Evolutionary conservation across 331 rosid species (phyloP).

Genomic region (Malus hybrid): DNA sequence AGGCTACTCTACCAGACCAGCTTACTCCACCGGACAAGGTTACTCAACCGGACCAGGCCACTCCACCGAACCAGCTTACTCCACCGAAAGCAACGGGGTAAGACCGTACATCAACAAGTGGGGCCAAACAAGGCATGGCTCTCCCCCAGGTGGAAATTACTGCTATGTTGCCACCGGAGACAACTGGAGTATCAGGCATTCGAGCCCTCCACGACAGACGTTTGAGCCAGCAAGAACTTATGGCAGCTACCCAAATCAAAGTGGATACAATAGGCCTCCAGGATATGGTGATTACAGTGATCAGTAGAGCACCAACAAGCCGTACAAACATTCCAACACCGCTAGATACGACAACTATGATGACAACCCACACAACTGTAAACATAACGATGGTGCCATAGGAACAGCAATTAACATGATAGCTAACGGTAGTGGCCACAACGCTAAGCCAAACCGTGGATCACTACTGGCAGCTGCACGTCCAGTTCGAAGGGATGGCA

Average conservation of each 20-base stretch:
- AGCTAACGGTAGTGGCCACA: neutral
- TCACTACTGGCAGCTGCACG: neutral
- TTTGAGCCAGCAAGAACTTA: neutral
- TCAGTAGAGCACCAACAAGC: neutral
- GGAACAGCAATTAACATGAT: neutral
- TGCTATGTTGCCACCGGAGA: neutral
- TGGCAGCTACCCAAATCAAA: neutral
- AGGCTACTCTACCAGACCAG: neutral
- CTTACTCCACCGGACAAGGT: no score
- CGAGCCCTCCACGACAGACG: neutral
- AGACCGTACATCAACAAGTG: neutral
- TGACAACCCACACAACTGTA: neutral
- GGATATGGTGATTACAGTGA: neutral
- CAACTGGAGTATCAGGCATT: neutral
- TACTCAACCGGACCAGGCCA: no score
- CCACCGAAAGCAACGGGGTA: slow-evolving; percentile 3
- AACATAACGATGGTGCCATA: neutral
- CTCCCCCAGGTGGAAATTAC: no score
- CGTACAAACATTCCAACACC: neutral
- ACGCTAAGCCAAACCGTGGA: neutral
- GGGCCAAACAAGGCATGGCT: slow-evolving; percentile 1
- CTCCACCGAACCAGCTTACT: neutral
- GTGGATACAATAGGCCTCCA: neutral
- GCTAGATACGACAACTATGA: neutral
- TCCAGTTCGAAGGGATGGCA: slow-evolving; percentile 2